Evolutionary conservation across 805 yeast genomes (phyloP).

Genomic region (Diddensiella santjacobensis): DNA sequence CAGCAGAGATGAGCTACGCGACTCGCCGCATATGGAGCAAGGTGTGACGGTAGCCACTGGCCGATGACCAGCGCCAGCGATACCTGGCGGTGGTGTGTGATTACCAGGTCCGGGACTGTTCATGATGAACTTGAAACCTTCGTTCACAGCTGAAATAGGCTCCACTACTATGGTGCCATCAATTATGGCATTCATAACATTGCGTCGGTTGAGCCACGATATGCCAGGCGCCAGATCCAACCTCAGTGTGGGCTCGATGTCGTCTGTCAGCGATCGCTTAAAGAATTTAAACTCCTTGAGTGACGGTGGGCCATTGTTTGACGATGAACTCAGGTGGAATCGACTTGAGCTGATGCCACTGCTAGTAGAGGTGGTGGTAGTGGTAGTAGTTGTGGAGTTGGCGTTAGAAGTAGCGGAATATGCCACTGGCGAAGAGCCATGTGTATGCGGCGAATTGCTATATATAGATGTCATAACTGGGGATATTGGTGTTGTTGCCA

Average conservation of each 20-base stretch:
- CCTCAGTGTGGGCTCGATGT: conserved; percentile 69
- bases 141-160: conserved; percentile 82
- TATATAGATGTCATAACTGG: not conserved
- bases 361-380: not conserved
- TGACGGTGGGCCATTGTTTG: conserved; percentile 10
- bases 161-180: conserved; percentile 82
- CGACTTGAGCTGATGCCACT: not conserved
- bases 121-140: conserved; percentile 43
- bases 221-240: conserved; percentile 62
- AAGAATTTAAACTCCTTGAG: conserved; percentile 56
- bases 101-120: conserved; percentile 3
- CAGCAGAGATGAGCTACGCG: conserved; percentile 61
- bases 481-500: conserved; percentile 2
- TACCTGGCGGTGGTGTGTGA: not conserved
- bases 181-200: conserved; percentile 60
- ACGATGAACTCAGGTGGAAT: not conserved
- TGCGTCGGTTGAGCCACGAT: conserved; percentile 57
- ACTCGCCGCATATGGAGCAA: conserved; percentile 84
- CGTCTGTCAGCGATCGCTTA: conserved; percentile 65
- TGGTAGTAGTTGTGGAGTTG: no score
- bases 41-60: conserved; percentile 74
- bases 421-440: not conserved
- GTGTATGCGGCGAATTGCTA: conserved; percentile 4
- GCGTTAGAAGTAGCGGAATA: not conserved
- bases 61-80: conserved; percentile 30